These are phyloP conservation scores for Earliella scabrosa DNA, from an alignment of 1,284 basidiomycete species.

Conservation along the genomic window DNA sequence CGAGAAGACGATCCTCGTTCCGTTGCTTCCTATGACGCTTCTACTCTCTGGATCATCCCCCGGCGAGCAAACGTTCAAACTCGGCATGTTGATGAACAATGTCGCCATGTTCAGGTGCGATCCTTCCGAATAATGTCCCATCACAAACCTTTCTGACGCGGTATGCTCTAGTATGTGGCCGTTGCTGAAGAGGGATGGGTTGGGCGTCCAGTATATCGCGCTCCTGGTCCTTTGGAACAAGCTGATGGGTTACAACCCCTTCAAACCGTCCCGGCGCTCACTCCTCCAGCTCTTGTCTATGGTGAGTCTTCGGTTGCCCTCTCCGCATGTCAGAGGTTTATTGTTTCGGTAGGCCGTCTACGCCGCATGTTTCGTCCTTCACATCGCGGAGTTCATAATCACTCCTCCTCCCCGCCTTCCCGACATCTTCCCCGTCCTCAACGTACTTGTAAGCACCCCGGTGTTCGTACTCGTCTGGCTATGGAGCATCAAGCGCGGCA, in stretches of 20 bases:
- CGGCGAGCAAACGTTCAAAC: constrained; percentile 72
- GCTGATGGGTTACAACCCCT: constrained; percentile 76
- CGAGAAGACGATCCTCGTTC: constrained; percentile 92
- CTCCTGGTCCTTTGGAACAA: constrained; percentile 81
- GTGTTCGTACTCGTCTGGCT: constrained; percentile 78
- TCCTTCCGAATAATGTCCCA: background rate
- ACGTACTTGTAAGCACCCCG: constrained; percentile 82
- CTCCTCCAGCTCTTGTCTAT: constrained; percentile 62
- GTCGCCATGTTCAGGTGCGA: constrained; percentile 87
- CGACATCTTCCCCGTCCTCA: constrained; percentile 85
- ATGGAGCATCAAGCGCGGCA: constrained; percentile 76
- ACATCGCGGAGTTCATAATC: constrained; percentile 66
- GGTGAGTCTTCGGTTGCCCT: constrained; percentile 47
- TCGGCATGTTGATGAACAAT: constrained; percentile 83
- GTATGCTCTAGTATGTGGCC: constrained; percentile 81
- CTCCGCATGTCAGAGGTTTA: background rate
- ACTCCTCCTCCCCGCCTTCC: constrained; percentile 77
- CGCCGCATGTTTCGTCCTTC: constrained; percentile 56
- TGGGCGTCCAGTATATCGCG: constrained; percentile 75
- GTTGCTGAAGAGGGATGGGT: constrained; percentile 79
- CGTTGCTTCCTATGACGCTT: constrained; percentile 83
- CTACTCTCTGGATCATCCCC: constrained; percentile 63
- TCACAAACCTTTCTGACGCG: background rate
- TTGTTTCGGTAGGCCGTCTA: constrained; percentile 58
- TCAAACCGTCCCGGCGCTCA: constrained; percentile 44